Evolutionary conservation across 208 protist genomes (phyloP), one percentile per base, ranked within the genome.

Genomic region (Crithidia fasciculata): DNA sequence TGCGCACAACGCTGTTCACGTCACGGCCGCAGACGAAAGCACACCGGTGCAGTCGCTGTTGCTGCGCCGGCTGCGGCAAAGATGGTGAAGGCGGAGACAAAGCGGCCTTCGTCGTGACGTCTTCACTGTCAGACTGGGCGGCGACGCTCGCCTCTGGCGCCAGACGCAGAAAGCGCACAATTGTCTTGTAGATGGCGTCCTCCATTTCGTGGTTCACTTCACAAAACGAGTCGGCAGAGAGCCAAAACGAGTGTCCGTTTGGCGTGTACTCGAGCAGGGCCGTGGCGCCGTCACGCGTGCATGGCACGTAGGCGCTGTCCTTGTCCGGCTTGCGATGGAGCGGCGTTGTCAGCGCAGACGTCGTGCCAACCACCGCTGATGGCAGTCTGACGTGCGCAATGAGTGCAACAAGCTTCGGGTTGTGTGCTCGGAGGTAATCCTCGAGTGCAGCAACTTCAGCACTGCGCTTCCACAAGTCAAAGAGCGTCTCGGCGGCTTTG

Each of bases 161-260:
- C 7, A 89, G 71, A 6, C 60, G 56, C 3, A 89, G 68, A 70
- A 85, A 81, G 28, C 56, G 37, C 5, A 76, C 43, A 47, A 85
- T 86, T 5, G 69, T 59, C 36, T 79, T 40, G 41, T 72, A 85
- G 8, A 90, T 85, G 37, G 78, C 82, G 28, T 78, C 74, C 53
- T 86, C 85, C 82, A 90, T 87, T 8, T 59, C 60, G 19, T 74
- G 81, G 39, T 84, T 90, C 15, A 86, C 82, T 57, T 89, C 85
- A 40, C 85, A 80, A 53, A 89, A 87, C 6, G 75, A 78, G 63
- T 89, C 79, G 2, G 78, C 74, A 15, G 76, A 87, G 10, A 89
- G 73, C 15, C 52, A 57, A 52, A 78, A 90, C 18, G 76, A 28
- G 9, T 60, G 15, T 5, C 69, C 62, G 59, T 87, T 87, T 2